phyloP scores from a whole-genome alignment of 257 asterid species.

The Avicennia marina region DNA sequence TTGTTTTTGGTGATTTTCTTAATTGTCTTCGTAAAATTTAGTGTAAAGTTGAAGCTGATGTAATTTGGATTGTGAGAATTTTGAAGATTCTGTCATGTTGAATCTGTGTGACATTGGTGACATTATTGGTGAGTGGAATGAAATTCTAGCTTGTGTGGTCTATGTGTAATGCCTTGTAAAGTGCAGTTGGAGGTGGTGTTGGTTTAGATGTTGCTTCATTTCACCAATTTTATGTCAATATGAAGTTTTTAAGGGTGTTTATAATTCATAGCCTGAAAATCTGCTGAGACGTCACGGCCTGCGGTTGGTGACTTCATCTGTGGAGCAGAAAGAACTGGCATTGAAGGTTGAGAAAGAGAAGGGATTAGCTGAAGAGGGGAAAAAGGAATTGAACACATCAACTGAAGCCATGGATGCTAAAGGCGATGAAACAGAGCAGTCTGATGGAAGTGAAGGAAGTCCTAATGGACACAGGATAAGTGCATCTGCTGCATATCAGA shows the following conservation, averaged over 20 bases:
- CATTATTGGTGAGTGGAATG: background rate
- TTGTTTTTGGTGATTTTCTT: too few relatives aligned
- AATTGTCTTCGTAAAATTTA: too few relatives aligned
- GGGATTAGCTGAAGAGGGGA: too few relatives aligned
- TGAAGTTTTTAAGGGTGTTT: too few relatives aligned
- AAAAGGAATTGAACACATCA: too few relatives aligned
- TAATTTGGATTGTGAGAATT: too few relatives aligned
- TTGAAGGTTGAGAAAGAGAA: constrained; percentile 24
- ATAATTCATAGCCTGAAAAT: constrained; percentile 77
- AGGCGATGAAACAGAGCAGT: constrained; percentile 19
- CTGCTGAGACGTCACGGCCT: constrained; percentile 53
- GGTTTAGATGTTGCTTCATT: too few relatives aligned
- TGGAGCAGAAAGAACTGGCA: constrained; percentile 74
- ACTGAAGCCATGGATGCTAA: constrained; percentile 23
- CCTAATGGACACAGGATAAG: constrained; percentile 31
- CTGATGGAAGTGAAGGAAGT: constrained; percentile 17
- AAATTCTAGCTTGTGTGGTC: background rate
- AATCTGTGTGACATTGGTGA: background rate
- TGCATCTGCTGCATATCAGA: constrained; percentile 68
- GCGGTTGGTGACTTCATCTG: constrained; percentile 66
- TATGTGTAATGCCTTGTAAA: too few relatives aligned
- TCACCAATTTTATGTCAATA: too few relatives aligned
- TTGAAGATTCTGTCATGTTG: too few relatives aligned
- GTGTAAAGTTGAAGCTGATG: too few relatives aligned
- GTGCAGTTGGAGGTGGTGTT: too few relatives aligned